phyloP scores from a whole-genome alignment of 306 rosid genomes.

The Coriaria nepalensis region DNA sequence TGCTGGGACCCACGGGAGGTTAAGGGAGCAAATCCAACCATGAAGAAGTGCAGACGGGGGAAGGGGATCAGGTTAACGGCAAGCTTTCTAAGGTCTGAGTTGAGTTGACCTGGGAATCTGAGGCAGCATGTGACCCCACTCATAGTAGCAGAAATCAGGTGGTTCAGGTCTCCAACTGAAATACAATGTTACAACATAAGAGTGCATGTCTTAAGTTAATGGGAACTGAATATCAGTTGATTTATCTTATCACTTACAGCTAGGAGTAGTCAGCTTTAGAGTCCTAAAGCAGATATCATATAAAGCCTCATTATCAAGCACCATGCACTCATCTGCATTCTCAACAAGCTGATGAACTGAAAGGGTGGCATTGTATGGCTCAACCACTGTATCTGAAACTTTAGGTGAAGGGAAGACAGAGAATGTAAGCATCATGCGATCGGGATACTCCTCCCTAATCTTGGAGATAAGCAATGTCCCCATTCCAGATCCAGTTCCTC shows the following conservation, averaged over 20 bases:
- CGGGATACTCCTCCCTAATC: conserved; percentile 17
- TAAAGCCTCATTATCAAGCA: too few species aligned
- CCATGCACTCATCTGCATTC: conserved; percentile 19
- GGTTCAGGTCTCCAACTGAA: conserved; percentile 18
- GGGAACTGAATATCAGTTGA: too few species aligned
- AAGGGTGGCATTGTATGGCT: conserved; percentile 22
- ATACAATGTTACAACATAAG: neutral
- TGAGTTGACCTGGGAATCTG: conserved; percentile 17
- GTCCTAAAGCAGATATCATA: conserved; percentile 17
- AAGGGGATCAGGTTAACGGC: conserved; percentile 18
- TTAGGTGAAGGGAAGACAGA: conserved; percentile 16
- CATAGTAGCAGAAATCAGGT: conserved; percentile 17
- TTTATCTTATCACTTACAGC: conserved; percentile 12
- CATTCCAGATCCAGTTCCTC: conserved; percentile 20
- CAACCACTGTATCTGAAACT: conserved; percentile 17
- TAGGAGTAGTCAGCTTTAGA: conserved; percentile 18
- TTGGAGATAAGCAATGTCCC: conserved; percentile 16
- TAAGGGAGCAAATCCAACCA: conserved; percentile 16
- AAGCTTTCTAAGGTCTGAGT: conserved; percentile 17
- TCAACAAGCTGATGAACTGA: conserved; percentile 21
- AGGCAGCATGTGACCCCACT: conserved; percentile 21
- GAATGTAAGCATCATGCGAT: conserved; percentile 18
- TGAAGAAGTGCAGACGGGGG: conserved; percentile 18
- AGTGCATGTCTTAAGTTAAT: neutral
- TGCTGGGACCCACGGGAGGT: conserved; percentile 16